phyloP scores from a whole-genome alignment of 2,329 filamentous ascomycete species.

The Fusarium fujikuroi region DNA sequence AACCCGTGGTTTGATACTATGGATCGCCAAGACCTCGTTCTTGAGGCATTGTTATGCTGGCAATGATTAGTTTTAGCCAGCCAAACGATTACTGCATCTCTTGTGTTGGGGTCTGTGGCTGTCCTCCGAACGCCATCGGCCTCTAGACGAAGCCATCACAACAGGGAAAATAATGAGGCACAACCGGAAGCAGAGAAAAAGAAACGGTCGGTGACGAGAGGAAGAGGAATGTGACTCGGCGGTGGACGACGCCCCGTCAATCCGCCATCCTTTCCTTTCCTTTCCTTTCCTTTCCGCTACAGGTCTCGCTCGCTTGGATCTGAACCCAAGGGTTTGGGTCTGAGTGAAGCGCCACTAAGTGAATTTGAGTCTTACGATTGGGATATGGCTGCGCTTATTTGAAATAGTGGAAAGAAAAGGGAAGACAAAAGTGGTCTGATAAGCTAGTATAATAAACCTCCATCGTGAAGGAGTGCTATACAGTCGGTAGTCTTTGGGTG shows the following conservation, averaged over 20 bases:
- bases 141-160: slow-evolving; percentile 21
- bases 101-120: slow-evolving; percentile 10
- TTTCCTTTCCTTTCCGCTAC: neutral
- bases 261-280: slow-evolving; percentile 4
- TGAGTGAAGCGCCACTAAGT: slow-evolving; percentile 13
- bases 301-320: slow-evolving; percentile 13
- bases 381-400: slow-evolving; percentile 13
- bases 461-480: neutral
- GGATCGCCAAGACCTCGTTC: slow-evolving; percentile 16
- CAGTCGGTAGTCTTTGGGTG: too few species aligned
- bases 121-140: slow-evolving; percentile 29
- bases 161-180: neutral
- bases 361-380: neutral
- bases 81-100: neutral
- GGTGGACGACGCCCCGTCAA: slow-evolving; percentile 11
- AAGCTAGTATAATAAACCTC: neutral
- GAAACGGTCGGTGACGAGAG: slow-evolving; percentile 16
- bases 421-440: slow-evolving; percentile 4
- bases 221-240: slow-evolving; percentile 36
- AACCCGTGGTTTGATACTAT: neutral
- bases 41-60: slow-evolving; percentile 1
- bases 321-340: slow-evolving; percentile 30
- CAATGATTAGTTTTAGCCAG: neutral
- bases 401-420: slow-evolving; percentile 7
- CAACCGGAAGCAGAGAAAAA: neutral